These are phyloP conservation scores for Cordia subcordata DNA, from an alignment of 257 asterid genomes.

Conservation along the genomic window DNA sequence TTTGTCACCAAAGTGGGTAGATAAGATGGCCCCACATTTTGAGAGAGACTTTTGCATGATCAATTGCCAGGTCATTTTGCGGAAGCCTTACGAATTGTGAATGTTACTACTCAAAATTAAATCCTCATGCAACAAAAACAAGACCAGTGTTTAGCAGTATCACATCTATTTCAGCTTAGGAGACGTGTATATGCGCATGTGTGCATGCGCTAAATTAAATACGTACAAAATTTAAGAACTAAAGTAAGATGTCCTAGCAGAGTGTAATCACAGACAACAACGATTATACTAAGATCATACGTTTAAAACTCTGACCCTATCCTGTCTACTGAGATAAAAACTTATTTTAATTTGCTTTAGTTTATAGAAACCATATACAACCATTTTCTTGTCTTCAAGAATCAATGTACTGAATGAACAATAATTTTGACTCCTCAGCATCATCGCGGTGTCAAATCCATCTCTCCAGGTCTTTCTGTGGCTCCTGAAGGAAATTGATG, in stretches of 20 bases:
- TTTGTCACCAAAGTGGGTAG: conserved; percentile 29
- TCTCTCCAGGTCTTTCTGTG: conserved; percentile 15
- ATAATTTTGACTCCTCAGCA: conserved; percentile 7
- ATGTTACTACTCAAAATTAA: conserved; percentile 30
- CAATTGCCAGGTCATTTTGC: conserved; percentile 21
- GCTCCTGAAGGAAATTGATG: conserved; percentile 7
- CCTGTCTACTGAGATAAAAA: background rate
- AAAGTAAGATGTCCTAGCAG: conserved; percentile 19
- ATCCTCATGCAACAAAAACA: background rate
- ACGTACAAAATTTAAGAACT: conserved; percentile 24
- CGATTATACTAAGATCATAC: too few species aligned
- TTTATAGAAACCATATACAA: background rate
- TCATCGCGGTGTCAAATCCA: conserved; percentile 11
- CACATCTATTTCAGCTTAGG: conserved; percentile 38
- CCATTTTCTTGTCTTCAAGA: conserved; percentile 1
- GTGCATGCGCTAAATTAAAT: conserved; percentile 34
- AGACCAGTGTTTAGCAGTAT: conserved; percentile 18
- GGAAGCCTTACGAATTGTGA: conserved; percentile 20
- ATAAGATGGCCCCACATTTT: conserved; percentile 15
- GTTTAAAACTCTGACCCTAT: background rate
- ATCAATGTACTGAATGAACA: conserved; percentile 10
- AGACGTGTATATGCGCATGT: conserved; percentile 22
- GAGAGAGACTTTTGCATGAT: conserved; percentile 42
- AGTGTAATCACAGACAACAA: conserved; percentile 4
- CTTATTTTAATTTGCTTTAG: background rate